Evolutionary conservation across 352 stramenopile genomes (phyloP).

Genomic region (Phytophthora hibernalis): DNA sequence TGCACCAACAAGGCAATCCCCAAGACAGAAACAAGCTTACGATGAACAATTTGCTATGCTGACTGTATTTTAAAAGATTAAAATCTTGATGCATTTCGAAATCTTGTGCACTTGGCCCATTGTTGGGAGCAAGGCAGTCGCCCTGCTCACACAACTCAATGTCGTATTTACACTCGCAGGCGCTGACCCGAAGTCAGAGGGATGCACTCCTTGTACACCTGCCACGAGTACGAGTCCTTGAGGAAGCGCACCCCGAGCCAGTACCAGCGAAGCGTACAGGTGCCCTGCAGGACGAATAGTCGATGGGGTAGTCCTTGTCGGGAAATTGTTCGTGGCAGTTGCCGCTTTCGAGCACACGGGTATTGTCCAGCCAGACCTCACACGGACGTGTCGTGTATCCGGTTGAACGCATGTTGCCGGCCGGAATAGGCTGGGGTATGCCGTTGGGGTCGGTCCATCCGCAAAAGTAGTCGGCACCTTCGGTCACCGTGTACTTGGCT

Average conservation of each 20-base stretch:
- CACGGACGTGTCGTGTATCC: conserved; percentile 55
- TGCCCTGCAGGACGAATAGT: conserved; percentile 18
- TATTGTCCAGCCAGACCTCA: conserved; percentile 50
- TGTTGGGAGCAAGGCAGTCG: too few relatives aligned
- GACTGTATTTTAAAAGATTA: too few relatives aligned
- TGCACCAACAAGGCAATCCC: too few relatives aligned
- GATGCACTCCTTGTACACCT: conserved; percentile 53
- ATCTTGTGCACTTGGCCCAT: too few relatives aligned
- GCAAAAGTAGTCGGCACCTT: conserved; percentile 37
- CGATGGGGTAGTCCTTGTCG: conserved; percentile 28
- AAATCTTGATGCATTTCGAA: too few relatives aligned
- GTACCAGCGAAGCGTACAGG: conserved; percentile 13
- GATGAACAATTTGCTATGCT: too few relatives aligned
- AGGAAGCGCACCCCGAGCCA: conserved; percentile 31
- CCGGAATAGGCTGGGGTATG: conserved; percentile 40
- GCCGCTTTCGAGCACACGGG: conserved; percentile 24
- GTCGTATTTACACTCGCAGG: conserved; percentile 6
- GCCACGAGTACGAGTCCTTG: conserved; percentile 49
- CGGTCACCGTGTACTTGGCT: conserved; percentile 36
- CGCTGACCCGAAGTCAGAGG: conserved; percentile 15
- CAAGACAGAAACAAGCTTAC: too few relatives aligned
- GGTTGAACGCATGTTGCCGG: conserved; percentile 41
- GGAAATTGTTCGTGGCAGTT: conserved; percentile 37
- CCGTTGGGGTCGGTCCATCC: conserved; percentile 37
- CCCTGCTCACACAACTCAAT: neutral